phyloP scores from a whole-genome alignment of 2,329 filamentous ascomycete species.

The Talaromyces sp. region DNA sequence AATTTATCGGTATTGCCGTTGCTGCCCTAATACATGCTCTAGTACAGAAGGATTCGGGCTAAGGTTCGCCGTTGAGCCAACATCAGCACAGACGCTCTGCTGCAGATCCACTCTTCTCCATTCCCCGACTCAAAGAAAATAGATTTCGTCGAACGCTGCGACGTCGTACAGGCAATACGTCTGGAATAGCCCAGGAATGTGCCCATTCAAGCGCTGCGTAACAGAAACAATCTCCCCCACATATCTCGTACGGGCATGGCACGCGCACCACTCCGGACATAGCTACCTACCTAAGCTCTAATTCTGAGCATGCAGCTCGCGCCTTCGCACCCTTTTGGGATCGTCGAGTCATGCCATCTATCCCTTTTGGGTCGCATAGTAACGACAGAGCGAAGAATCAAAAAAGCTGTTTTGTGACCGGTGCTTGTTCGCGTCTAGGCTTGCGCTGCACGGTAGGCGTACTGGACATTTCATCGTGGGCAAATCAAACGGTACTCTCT shows the following conservation, averaged over 20 bases:
- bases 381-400: not conserved
- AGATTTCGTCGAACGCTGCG: not conserved
- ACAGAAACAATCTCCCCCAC: not conserved
- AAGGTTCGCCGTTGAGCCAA: conserved; percentile 12
- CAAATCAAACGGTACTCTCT: not conserved
- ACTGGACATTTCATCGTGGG: not conserved
- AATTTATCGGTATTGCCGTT: not conserved
- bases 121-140: not conserved
- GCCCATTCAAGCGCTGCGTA: not conserved
- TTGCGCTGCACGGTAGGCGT: not conserved
- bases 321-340: conserved; percentile 6
- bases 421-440: not conserved
- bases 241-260: not conserved
- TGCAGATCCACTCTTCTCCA: not conserved
- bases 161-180: not conserved
- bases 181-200: not conserved
- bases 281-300: not conserved
- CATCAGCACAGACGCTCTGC: conserved; percentile 4
- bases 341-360: not conserved
- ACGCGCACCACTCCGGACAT: not conserved
- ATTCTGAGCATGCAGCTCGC: not conserved
- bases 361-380: conserved; percentile 1
- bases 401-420: not conserved
- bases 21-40: not conserved
- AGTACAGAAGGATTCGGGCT: not conserved